Percentiles rank a stretch among this genome's conserved stretches.
phyloP scores from a whole-genome alignment of 257 asterid genomes.

The Nicotiana undulata region DNA sequence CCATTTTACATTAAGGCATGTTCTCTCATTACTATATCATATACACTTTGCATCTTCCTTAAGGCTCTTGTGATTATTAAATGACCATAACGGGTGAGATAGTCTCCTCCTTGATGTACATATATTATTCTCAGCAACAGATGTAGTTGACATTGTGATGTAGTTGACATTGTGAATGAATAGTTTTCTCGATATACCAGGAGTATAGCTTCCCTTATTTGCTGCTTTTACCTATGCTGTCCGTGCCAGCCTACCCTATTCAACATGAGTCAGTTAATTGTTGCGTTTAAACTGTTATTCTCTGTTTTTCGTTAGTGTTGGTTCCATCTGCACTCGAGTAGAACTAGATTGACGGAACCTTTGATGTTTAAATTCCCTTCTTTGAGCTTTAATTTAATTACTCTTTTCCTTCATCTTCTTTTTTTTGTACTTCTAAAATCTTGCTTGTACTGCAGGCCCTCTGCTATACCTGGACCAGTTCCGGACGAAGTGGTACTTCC shows the following conservation, averaged over 20 bases:
- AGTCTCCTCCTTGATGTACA: background rate
- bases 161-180: background rate
- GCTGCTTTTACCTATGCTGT: background rate
- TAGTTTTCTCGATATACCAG: background rate
- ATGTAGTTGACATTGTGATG: background rate
- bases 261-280: background rate
- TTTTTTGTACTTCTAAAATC: conserved; percentile 6
- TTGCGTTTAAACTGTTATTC: background rate
- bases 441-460: conserved; percentile 47
- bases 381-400: background rate
- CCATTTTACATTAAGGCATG: background rate
- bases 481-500: conserved; percentile 88
- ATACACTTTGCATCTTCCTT: background rate
- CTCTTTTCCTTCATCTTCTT: conserved; percentile 8
- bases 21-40: background rate
- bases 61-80: background rate
- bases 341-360: background rate
- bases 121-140: background rate
- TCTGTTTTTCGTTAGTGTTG: background rate
- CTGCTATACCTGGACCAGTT: conserved; percentile 89
- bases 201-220: background rate
- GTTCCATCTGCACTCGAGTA: background rate
- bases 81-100: background rate
- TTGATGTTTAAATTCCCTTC: background rate
- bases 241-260: background rate